Percentiles rank a stretch among this genome's conserved stretches.
Conservation (phyloP, 2,329 filamentous ascomycete species). For the Trichoderma aggressivum region DNA sequence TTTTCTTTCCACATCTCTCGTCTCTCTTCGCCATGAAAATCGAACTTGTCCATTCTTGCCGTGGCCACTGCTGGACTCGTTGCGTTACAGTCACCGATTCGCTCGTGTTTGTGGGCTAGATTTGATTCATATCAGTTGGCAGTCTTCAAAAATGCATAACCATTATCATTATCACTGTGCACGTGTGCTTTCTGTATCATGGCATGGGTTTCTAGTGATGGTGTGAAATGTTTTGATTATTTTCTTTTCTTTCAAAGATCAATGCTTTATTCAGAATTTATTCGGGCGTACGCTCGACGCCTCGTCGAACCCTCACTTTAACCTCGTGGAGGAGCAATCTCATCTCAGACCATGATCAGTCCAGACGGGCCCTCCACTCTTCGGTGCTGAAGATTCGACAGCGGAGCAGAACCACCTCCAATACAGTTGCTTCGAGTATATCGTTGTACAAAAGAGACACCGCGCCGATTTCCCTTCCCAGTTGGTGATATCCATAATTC, state of each 20-base stretch:
- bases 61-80: neutral
- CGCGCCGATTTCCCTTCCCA: slow-evolving; percentile 27
- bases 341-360: slow-evolving; percentile 25
- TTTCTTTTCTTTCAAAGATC: slow-evolving; percentile 14
- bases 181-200: slow-evolving; percentile 2
- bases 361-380: slow-evolving; percentile 53
- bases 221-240: neutral
- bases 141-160: slow-evolving; percentile 2
- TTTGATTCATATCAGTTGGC: neutral
- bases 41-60: neutral
- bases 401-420: slow-evolving; percentile 60
- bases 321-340: slow-evolving; percentile 60
- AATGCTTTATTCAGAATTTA: slow-evolving; percentile 36
- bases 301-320: slow-evolving; percentile 63
- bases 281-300: slow-evolving; percentile 60
- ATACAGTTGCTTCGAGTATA: slow-evolving; percentile 38
- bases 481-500: slow-evolving; percentile 32
- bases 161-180: slow-evolving; percentile 8
- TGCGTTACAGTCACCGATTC: neutral
- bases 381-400: slow-evolving; percentile 62
- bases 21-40: neutral
- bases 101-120: neutral
- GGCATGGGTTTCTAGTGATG: slow-evolving; percentile 9
- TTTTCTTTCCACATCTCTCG: slow-evolving; percentile 11
- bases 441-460: slow-evolving; percentile 51